Percentiles rank a stretch among this genome's conserved stretches.
These are phyloP conservation scores for Bauhinia variegata DNA, from an alignment of 306 rosid genomes.

Conservation along the genomic window DNA sequence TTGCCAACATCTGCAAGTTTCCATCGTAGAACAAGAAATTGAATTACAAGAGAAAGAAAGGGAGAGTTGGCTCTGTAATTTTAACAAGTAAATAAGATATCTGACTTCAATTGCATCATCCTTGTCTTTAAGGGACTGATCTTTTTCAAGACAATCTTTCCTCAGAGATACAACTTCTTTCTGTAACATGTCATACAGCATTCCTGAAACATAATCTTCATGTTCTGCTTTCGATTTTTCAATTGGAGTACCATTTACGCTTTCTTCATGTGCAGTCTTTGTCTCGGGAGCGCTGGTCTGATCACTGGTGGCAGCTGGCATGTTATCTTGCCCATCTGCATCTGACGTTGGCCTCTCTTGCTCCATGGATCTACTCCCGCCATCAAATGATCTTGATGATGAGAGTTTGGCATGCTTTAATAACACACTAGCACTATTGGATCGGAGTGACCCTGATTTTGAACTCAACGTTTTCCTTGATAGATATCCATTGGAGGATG, in stretches of 20 bases:
- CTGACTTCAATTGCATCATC: slow-evolving; percentile 93
- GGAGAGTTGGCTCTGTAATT: not conserved
- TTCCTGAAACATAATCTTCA: slow-evolving; percentile 75
- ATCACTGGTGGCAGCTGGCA: slow-evolving; percentile 38
- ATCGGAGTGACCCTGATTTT: slow-evolving; percentile 54
- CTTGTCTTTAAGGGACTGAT: slow-evolving; percentile 81
- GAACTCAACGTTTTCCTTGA: slow-evolving; percentile 54
- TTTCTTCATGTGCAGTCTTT: slow-evolving; percentile 34
- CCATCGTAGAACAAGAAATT: slow-evolving; percentile 37
- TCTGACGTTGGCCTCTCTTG: slow-evolving; percentile 51
- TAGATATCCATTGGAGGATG: slow-evolving; percentile 60
- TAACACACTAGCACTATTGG: slow-evolving; percentile 58
- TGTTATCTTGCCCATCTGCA: slow-evolving; percentile 41
- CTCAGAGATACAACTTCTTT: slow-evolving; percentile 79
- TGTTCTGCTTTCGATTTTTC: slow-evolving; percentile 49
- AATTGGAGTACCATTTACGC: slow-evolving; percentile 43
- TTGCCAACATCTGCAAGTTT: slow-evolving; percentile 72
- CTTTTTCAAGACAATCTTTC: slow-evolving; percentile 79
- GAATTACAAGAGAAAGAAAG: too few species aligned
- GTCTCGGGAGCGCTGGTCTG: slow-evolving; percentile 34
- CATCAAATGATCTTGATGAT: slow-evolving; percentile 74
- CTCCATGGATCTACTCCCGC: slow-evolving; percentile 63
- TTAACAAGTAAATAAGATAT: slow-evolving; percentile 9
- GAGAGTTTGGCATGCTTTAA: slow-evolving; percentile 64
- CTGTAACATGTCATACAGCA: slow-evolving; percentile 77